Conservation (phyloP, 1,284 basidiomycete species). For the Porogramme epimiltina region DNA sequence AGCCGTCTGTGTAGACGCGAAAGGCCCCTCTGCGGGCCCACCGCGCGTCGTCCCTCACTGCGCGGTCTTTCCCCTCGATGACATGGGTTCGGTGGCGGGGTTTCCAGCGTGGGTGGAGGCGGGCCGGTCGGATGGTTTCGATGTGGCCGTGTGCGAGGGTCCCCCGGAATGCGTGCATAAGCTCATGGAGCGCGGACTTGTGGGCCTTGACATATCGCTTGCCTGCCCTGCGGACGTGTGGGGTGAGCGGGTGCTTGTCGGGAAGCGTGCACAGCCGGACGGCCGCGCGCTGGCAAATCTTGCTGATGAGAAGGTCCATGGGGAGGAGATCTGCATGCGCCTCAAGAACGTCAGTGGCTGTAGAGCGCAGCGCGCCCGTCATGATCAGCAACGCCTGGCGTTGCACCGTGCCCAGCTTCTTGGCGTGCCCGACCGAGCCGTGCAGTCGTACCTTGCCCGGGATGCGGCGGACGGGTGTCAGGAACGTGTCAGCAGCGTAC, state of each 20-base stretch:
- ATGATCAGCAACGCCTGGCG: slow-evolving; percentile 31
- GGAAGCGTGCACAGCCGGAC: slow-evolving; percentile 36
- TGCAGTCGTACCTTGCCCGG: slow-evolving; percentile 9
- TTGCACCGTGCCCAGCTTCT: slow-evolving; percentile 31
- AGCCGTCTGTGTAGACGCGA: slow-evolving; percentile 23
- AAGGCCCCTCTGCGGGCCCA: background rate
- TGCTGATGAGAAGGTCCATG: slow-evolving; percentile 27
- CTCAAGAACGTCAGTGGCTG: slow-evolving; percentile 35
- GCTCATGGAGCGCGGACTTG: slow-evolving; percentile 21
- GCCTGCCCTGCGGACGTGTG: slow-evolving; percentile 12
- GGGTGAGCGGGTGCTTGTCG: slow-evolving; percentile 32
- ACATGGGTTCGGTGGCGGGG: background rate
- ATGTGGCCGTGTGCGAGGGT: background rate
- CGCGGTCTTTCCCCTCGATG: slow-evolving; percentile 2
- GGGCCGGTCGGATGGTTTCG: slow-evolving; percentile 18
- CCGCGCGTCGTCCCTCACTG: background rate
- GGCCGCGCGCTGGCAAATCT: slow-evolving; percentile 28
- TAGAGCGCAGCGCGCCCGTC: slow-evolving; percentile 36
- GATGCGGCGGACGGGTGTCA: slow-evolving; percentile 23
- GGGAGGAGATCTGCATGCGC: slow-evolving; percentile 36
- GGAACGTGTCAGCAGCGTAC: slow-evolving; percentile 39
- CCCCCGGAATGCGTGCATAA: slow-evolving; percentile 16
- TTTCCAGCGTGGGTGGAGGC: slow-evolving; percentile 8
- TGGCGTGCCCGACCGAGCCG: slow-evolving; percentile 12
- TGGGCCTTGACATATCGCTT: slow-evolving; percentile 14